A percentile compares a stretch with the other conserved stretches of the same genome.
Conservation (phyloP, 2,329 filamentous ascomycete genomes). For the Aspergillus thermomutatus region DNA sequence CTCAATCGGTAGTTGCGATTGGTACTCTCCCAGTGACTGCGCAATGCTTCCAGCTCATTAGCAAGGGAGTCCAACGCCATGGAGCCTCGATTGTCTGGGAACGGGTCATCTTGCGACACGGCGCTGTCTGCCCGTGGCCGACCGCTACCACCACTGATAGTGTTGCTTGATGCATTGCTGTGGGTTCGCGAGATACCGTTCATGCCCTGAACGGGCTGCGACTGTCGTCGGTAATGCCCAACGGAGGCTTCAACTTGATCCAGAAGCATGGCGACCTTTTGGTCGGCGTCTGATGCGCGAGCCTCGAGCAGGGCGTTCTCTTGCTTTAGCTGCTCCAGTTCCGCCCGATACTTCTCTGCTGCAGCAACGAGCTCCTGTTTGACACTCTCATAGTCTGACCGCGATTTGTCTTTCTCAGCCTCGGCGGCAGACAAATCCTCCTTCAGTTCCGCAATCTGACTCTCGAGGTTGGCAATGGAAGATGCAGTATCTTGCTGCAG, state of each 20-base stretch:
- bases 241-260: constrained; percentile 94
- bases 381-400: constrained; percentile 53
- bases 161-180: constrained; percentile 53
- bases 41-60: constrained; percentile 83
- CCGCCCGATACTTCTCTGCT: constrained; percentile 56
- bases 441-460: constrained; percentile 65
- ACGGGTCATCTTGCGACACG: constrained; percentile 40
- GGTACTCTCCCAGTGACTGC: constrained; percentile 90
- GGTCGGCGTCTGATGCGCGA: constrained; percentile 83
- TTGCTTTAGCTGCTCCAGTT: constrained; percentile 76
- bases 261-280: constrained; percentile 85
- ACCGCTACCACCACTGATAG: constrained; percentile 29
- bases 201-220: constrained; percentile 42
- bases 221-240: constrained; percentile 84
- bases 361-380: constrained; percentile 56
- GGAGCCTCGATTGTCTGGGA: constrained; percentile 56
- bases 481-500: constrained; percentile 67
- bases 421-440: constrained; percentile 65
- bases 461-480: constrained; percentile 66
- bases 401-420: constrained; percentile 66
- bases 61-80: constrained; percentile 86
- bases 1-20: constrained; percentile 93
- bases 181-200: constrained; percentile 50
- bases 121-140: constrained; percentile 41
- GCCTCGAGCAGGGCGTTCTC: constrained; percentile 80